Percentiles rank a stretch among this genome's conserved stretches.
phyloP scores from a whole-genome alignment of 208 protist species.

The Tritrichomonas musculus region DNA sequence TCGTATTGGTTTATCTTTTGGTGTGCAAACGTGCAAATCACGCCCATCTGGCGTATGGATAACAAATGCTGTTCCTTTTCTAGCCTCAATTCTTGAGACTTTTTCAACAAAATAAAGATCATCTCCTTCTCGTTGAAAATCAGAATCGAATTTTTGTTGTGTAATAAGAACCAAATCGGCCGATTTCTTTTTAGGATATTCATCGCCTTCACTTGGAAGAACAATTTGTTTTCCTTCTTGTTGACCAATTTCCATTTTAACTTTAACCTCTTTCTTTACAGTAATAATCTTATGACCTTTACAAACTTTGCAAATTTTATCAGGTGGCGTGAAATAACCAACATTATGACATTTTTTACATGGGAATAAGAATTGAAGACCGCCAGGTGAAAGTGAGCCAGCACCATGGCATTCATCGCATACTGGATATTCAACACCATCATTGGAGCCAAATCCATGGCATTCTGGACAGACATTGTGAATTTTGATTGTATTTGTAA shows the following conservation, averaged over 20 bases:
- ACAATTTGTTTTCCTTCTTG: not conserved
- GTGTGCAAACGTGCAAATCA: not conserved
- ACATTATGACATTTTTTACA: not conserved
- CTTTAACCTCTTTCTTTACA: not conserved
- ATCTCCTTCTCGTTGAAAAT: not conserved
- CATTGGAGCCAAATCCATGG: not conserved
- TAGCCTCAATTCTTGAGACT: not conserved
- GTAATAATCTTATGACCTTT: not conserved
- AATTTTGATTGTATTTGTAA: not conserved
- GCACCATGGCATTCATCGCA: not conserved
- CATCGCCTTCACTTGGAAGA: not conserved
- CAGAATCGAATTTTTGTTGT: not conserved
- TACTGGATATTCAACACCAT: not conserved
- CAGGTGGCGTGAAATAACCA: not conserved
- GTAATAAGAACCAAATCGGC: not conserved
- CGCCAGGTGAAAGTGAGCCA: not conserved
- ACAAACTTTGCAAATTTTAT: not conserved
- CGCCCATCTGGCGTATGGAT: not conserved
- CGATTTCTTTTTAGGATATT: not conserved
- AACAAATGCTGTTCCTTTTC: not conserved
- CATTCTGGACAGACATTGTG: not conserved
- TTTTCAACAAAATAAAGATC: not conserved
- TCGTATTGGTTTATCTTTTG: not conserved
- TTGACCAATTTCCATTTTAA: not conserved
- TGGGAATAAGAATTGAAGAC: slow-evolving; percentile 7